Evolutionary conservation across 192 early-diverging fungal genomes (phyloP), one percentile per base, ranked within the genome.

Genomic region (Gamsiella multidivaricata): DNA sequence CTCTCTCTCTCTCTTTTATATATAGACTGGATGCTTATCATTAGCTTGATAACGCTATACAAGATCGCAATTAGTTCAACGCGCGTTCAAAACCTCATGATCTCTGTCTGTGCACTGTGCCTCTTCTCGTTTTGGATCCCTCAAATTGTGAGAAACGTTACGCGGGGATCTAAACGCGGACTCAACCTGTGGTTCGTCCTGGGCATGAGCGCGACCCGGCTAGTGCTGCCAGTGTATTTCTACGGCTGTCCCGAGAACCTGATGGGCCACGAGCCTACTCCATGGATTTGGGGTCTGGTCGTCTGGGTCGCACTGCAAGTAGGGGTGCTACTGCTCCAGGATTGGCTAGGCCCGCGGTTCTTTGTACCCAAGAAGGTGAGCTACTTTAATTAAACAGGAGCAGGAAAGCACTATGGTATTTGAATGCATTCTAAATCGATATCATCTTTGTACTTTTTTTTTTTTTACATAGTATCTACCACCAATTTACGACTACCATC

Each of bases 121-220:
- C 58, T 88, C 32, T 91, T 85, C 76, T 93, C 91, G 3, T 91
- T 89, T 80, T 95, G 93, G 93, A 73, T 93, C 14, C 93, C 93
- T n/a, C 93, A 95, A 57, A 92, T 93, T 47, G 73, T 86, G 28
- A 84, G 91, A 69, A 94, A 93, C 54, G 83, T 90, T 20, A 80
- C 69, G 20, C 84, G 91, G 36, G 90, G 91, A 25, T 85, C 90
- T 15, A 79, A 86, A 62, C 76, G 85, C 20, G 87, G 86, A 0
- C 64, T 92, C 28, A 86, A 85, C 52, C 68, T 62, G 26, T 78
- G 82, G 20, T 93, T 91, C 47, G 66, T 93, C 8, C 18, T 90
- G 25, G 88, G 88, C 1, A 88, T 87, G 74, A 87, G 84, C 10
- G 29, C 82, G 17, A 69, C 85, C 20, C 80, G 90, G 14, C 61